phyloP scores from a whole-genome alignment of 441 rosid genomes.

The Sinapis alba region DNA sequence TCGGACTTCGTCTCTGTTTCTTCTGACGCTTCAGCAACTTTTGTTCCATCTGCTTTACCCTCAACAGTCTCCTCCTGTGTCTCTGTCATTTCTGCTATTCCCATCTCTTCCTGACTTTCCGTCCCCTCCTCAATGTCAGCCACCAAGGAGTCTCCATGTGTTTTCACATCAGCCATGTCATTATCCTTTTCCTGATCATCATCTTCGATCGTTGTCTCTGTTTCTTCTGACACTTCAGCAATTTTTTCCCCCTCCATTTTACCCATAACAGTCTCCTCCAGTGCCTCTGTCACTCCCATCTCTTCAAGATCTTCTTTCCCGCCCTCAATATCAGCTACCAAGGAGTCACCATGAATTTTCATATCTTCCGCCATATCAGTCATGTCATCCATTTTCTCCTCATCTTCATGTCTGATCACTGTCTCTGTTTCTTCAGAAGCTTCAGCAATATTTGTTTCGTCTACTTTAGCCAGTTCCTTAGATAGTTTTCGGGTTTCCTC shows the following conservation, averaged over 20 bases:
- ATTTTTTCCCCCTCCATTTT: slow-evolving; percentile 4
- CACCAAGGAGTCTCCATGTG: slow-evolving; percentile 28
- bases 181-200: slow-evolving; percentile 32
- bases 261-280: slow-evolving; percentile 35
- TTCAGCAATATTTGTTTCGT: slow-evolving; percentile 21
- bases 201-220: slow-evolving; percentile 32
- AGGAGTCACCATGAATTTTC: slow-evolving; percentile 29
- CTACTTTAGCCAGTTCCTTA: slow-evolving; percentile 28
- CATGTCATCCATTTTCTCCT: slow-evolving; percentile 29
- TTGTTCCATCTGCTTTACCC: slow-evolving; percentile 38
- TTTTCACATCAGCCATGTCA: slow-evolving; percentile 23
- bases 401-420: slow-evolving; percentile 23
- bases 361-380: slow-evolving; percentile 25
- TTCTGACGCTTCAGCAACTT: slow-evolving; percentile 44
- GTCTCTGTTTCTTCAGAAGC: slow-evolving; percentile 32
- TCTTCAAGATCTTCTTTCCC: slow-evolving; percentile 37
- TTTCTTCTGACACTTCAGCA: slow-evolving; percentile 28
- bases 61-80: slow-evolving; percentile 36
- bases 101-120: slow-evolving; percentile 38
- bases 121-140: slow-evolving; percentile 40
- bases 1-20: slow-evolving; percentile 25
- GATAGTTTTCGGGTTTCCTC: slow-evolving; percentile 20
- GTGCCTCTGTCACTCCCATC: slow-evolving; percentile 41
- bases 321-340: slow-evolving; percentile 32
- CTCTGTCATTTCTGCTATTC: slow-evolving; percentile 35